Base-by-base conservation (phyloP, 78 protist species). In the Polysphondylium violaceum region DNA sequence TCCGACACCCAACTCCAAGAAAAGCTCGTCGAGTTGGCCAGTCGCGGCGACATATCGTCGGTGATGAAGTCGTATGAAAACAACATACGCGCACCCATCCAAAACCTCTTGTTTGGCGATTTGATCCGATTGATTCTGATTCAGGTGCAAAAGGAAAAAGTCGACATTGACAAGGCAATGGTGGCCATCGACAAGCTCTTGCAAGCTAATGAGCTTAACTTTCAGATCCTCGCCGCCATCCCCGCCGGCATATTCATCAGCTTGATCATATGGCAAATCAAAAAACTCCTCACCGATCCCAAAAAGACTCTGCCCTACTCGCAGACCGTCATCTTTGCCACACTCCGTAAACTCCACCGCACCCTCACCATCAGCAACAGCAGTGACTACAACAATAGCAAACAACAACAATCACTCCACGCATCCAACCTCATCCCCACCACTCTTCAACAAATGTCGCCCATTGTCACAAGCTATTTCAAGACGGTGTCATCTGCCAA, bases 111-210 rank as follows among this genome's bases (percentile, higher is more conserved):
- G 1, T 67, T 87, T 23, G 93, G 93, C n/a, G 86, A 87, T 31
- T 41, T 87, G 72, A n/a, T 87, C n/a, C 44, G 81, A 41, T 23
- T 87, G 3, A 19, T 60, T 11, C 25, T 87, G 2, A 87, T 87
- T 12, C 93, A 87, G 59, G 69, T 87, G 16, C 93, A 87, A 76
- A 87, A 87, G 2, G 87, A 60, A 21, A 76, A 76, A 41, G 93
- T 87, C 12, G 93, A 87, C 56, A 83, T 87, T 6, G 93, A 87
- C 5, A 75, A 67, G 58, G 79, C 93, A 16, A 72, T 87, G 83
- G 44, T 56, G 3, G 87, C 86, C 11, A 63, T 87, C 36, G 93
- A 87, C 29, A 87, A 87, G 16, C n/a, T 87, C 19, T 83, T 87
- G 2, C 86, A 76, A 87, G 8, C 83, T 3, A 87, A 87, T 41